These are phyloP conservation scores for Rhodosporidiobolus sp. DNA, from an alignment of 768 basidiomycete species.

Conservation along the genomic window DNA sequence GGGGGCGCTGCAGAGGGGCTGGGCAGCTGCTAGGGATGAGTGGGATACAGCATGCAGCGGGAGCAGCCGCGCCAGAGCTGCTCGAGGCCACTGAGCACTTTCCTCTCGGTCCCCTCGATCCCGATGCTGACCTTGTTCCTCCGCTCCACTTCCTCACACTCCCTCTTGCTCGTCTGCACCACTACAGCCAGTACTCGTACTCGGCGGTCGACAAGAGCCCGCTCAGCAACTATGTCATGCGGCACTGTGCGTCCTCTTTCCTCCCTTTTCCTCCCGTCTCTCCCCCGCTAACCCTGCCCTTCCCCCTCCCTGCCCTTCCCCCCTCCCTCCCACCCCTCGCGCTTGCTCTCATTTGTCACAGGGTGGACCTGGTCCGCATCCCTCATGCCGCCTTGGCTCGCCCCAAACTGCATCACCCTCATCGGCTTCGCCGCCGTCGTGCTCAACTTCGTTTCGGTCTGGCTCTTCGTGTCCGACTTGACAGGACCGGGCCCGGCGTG, in stretches of 20 bases:
- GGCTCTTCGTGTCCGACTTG: conserved; percentile 11
- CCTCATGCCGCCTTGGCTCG: conserved; percentile 13
- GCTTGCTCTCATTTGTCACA: background rate
- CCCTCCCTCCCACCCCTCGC: background rate
- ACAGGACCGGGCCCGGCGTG: background rate
- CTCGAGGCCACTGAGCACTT: background rate
- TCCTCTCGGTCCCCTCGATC: too few species aligned
- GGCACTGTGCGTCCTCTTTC: conserved; percentile 14
- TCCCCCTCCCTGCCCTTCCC: background rate
- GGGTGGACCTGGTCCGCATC: conserved; percentile 29
- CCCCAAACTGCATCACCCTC: conserved; percentile 32
- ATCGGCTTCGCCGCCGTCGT: conserved; percentile 28
- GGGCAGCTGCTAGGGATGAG: too few species aligned
- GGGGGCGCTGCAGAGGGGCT: too few species aligned
- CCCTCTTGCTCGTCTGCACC: too few species aligned
- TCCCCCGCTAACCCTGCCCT: too few species aligned
- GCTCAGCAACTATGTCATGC: conserved; percentile 19
- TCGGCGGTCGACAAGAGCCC: conserved; percentile 34
- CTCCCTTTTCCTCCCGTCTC: background rate
- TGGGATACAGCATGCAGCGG: too few species aligned
- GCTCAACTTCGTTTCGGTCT: conserved; percentile 21
- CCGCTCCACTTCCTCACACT: too few species aligned
- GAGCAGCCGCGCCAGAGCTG: too few species aligned
- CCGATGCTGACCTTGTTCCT: background rate
- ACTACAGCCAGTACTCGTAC: conserved; percentile 26